Percentiles rank a stretch among this genome's conserved stretches.
These are phyloP conservation scores for Cystoderma amianthinum DNA, from an alignment of 768 basidiomycete genomes.

Conservation along the genomic window DNA sequence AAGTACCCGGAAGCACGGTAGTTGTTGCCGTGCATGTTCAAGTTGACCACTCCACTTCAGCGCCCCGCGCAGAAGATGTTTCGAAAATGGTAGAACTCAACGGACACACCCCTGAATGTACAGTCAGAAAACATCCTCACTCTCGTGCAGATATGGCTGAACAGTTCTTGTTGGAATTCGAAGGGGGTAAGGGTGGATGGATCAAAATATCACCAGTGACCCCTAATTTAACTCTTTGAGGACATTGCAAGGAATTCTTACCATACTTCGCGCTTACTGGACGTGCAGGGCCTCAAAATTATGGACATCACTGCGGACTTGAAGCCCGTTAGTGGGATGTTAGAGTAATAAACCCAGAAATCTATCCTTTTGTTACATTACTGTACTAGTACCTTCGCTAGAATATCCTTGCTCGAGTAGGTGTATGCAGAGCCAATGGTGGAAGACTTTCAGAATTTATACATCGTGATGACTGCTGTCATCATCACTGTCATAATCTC, in stretches of 20 bases:
- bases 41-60: background rate
- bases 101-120: slow-evolving; percentile 12
- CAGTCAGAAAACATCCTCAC: slow-evolving; percentile 9
- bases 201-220: slow-evolving; percentile 14
- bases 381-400: too few relatives aligned
- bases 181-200: slow-evolving; percentile 11
- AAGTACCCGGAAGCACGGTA: background rate
- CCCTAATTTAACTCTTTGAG: background rate
- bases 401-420: too few relatives aligned
- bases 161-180: slow-evolving; percentile 14
- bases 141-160: slow-evolving; percentile 4
- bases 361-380: too few relatives aligned
- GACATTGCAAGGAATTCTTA: background rate
- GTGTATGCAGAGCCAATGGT: too few relatives aligned
- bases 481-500: background rate
- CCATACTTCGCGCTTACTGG: background rate
- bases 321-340: too few relatives aligned
- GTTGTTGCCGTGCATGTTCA: slow-evolving; percentile 1
- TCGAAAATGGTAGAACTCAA: slow-evolving; percentile 16
- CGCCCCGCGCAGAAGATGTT: slow-evolving; percentile 2
- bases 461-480: background rate
- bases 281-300: slow-evolving; percentile 4
- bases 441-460: too few relatives aligned
- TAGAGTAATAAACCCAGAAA: too few relatives aligned
- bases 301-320: too few relatives aligned